Base-by-base conservation (phyloP, 805 yeast species). In the Wickerhamiella azymoides region DNA sequence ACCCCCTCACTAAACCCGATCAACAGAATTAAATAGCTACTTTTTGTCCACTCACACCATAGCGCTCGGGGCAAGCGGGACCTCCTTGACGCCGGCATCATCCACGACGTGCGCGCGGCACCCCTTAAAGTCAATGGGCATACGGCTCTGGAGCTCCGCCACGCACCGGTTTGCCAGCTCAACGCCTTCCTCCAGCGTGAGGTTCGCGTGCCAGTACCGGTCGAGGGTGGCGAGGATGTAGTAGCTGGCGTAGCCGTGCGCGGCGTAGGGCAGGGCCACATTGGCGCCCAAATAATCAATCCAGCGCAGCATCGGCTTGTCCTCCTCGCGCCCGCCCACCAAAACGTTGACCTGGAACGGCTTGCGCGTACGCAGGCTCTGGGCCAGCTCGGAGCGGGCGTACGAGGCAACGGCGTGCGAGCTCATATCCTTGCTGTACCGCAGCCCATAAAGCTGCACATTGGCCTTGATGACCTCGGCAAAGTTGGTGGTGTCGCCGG, bases 161-260 rank as follows among this genome's bases (percentile, higher is more conserved):
- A 83, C 69, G 65, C 96, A 86, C 59, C 71, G 59, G 51, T 76
- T 70, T 60, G 88, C 71, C 54, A 92, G 70, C 40, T 77, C 71
- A 49, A 89, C 60, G 2, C 96, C 98, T 49, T 85, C 89, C 33
- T 78, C 84, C 36, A 74, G 63, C 6, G 74, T 67, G 78, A 88
- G 74, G 55, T 79, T 88, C 37, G 77, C 71, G 60, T 79, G 74
- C 66, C 88, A 86, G 65, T 86, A 95, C 55, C 80, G 86, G 67
- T 92, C 98, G 54, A 92, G 71, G 52, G 89, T 68, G 1, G 97
- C 83, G 63, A 85, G 73, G 27, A 94, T 79, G 63, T 92, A 92
- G 65, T 89, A 92, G 1, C 93, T 94, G n/a, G 97, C 94, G 60
- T 92, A 92, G 10, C 98, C 98, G 62, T 92, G 98, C 1, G 97